These are phyloP conservation scores for Lactarius pseudohatsudake DNA, from an alignment of 768 basidiomycete species.

Conservation along the genomic window DNA sequence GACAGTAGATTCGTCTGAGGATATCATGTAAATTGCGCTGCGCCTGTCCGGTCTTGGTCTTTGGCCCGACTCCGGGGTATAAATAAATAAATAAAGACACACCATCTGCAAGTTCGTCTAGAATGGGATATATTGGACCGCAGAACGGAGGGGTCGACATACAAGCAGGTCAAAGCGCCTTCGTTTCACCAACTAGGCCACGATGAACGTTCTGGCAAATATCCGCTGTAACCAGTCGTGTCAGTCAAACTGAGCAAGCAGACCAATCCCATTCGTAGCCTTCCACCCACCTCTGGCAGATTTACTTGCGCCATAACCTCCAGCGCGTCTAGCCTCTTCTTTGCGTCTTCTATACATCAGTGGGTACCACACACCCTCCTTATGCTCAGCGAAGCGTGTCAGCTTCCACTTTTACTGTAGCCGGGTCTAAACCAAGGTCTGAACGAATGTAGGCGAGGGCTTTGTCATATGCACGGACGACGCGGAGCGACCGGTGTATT, in stretches of 20 bases:
- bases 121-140: conserved; percentile 36
- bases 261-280: conserved; percentile 74
- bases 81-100: no score
- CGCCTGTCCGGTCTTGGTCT: no score
- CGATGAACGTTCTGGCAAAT: conserved; percentile 67
- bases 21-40: no score
- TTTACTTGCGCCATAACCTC: conserved; percentile 58
- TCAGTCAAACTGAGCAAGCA: conserved; percentile 33
- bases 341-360: conserved; percentile 32
- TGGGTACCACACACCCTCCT: background rate
- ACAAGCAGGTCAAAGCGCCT: conserved; percentile 56
- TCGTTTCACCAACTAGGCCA: conserved; percentile 83
- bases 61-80: no score
- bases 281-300: conserved; percentile 72
- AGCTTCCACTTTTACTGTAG: no score
- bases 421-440: no score
- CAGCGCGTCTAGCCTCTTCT: conserved; percentile 52
- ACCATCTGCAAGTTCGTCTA: no score
- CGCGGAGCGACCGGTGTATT: no score
- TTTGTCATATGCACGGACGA: no score
- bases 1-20: no score
- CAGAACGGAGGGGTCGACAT: conserved; percentile 29
- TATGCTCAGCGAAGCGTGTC: no score
- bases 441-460: no score
- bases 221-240: conserved; percentile 46